A percentile compares a stretch with the other conserved stretches of the same genome.
These are phyloP conservation scores for Amauroascus niger DNA, from an alignment of 2,329 filamentous ascomycete species.

Conservation along the genomic window DNA sequence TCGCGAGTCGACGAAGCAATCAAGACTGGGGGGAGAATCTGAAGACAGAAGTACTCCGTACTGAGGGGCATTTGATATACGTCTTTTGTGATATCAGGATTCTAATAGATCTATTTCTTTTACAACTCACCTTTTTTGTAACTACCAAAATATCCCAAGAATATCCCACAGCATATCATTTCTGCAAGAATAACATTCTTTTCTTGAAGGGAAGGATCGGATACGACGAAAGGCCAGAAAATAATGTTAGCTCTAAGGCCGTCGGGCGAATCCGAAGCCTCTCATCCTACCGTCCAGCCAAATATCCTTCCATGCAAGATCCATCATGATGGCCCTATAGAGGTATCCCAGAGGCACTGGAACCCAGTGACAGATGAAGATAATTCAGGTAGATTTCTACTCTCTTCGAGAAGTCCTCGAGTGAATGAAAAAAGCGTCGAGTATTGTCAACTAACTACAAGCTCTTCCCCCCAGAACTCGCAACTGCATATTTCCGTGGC, in stretches of 20 bases:
- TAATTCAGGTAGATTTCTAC: slow-evolving; percentile 27
- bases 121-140: neutral
- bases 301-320: slow-evolving; percentile 75
- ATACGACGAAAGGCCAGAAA: neutral
- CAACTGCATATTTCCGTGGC: slow-evolving; percentile 63
- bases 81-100: too few species aligned
- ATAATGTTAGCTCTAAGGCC: slow-evolving; percentile 32
- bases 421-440: too few species aligned
- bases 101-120: too few species aligned
- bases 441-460: neutral
- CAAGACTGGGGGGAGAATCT: neutral
- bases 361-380: slow-evolving; percentile 44
- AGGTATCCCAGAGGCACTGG: slow-evolving; percentile 60
- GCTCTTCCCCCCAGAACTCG: slow-evolving; percentile 17
- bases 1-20: neutral
- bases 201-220: neutral
- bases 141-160: neutral
- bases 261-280: slow-evolving; percentile 17
- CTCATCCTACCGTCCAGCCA: slow-evolving; percentile 28
- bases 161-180: neutral
- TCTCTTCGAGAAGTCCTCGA: too few species aligned
- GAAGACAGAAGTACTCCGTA: neutral
- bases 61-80: too few species aligned
- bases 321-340: slow-evolving; percentile 64
- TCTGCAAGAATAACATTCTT: neutral